Evolutionary conservation across 2,329 filamentous ascomycete genomes (phyloP), one percentile per base, ranked within the genome.

Genomic region (Lachnellula arida): DNA sequence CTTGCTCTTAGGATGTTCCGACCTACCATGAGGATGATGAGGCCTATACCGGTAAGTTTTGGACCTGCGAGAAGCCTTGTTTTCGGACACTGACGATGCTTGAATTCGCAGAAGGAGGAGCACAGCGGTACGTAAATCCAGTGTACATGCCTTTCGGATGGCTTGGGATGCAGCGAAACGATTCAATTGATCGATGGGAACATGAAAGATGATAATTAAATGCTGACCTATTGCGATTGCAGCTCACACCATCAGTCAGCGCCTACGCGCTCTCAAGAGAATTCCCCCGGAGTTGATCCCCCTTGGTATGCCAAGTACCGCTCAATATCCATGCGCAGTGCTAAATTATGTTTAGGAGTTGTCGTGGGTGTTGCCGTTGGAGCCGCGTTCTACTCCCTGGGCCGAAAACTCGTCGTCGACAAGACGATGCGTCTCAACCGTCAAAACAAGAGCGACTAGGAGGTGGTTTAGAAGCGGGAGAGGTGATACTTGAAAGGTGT

Each of bases 241-340:
- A 99, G 94, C 91, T 73, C 94, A 97, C 80, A 97, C 93, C 69
- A 85, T 97, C 76, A 96, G 93, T 65, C 94, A 97, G 81, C 90
- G 93, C 73, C 81, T 99, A 69, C 89, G 92, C 73, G 87, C 85
- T 73, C 81, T 97, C 71, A 92, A 88, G 82, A 86, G 86, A 77
- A 88, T 97, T 71, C 94, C 94, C 66, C 85, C 91, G 67, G 94
- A 99, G 82, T 82, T 99, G 82, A 85, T 92, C 67, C 94, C 94
- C 71, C 87, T 99, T 68, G 92, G 92, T 96, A 86, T 74, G 84
- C 78, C 9, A 32, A 28, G 5, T 46, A n/a, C 15, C 12, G 8
- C 15, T 25, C 37, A 9, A 12, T 22, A 47, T 23, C 8, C 22
- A 53, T 53, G 59, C 51, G 1, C 48, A 50, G 59, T 56, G 59